Evolutionary conservation across 768 basidiomycete species (phyloP), one percentile per base, ranked within the genome.

Genomic region (Tubosaeta sp.): DNA sequence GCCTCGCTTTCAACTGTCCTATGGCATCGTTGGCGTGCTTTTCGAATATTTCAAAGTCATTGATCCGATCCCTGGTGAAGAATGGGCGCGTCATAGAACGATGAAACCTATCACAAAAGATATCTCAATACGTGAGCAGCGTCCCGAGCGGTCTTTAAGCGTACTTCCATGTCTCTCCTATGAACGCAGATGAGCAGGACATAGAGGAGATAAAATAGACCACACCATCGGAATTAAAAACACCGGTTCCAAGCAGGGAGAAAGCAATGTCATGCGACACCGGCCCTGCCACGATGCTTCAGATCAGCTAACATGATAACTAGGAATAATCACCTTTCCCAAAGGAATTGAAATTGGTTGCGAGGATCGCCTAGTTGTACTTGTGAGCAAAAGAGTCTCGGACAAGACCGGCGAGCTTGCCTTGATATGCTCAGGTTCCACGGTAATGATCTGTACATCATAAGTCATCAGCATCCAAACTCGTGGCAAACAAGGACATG

Each of bases 1-100:
- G 66, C 29, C 82, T 74, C 5, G 59, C 55, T 29, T 68, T 75
- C 39, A 81, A 62, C 19, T 74, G 72, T 2, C 56, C 46, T n/a
- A 86, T 68, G 1, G 78, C 77, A 32, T 76, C 68, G 2, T 73
- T 68, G 0, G 79, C 72, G 50, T 83, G 82, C 3, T 69, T 67
- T 46, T 76, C 78, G 59, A 83, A 82, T 50, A 72, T 74, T 17
- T 81, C 77, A 60, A 81, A 81, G 57, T 82, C 72, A 52, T 72
- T 74, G 47, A 82, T 79, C 10, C 78, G 67, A 19, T 81, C 78
- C 48, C 71, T 74, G 56, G 53, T 73, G 67, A 85, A 84, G 71
- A 83, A 85, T 0, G 84, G 84, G 2, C 84, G 76, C 0, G 80
- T 79, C 70, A 84, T 81, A 0, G 73, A 62, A 13, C 82, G 78